Evolutionary conservation across 2,329 filamentous ascomycete genomes (phyloP), one percentile per base, ranked within the genome.

Genomic region (Chrysoporthe puriensis): DNA sequence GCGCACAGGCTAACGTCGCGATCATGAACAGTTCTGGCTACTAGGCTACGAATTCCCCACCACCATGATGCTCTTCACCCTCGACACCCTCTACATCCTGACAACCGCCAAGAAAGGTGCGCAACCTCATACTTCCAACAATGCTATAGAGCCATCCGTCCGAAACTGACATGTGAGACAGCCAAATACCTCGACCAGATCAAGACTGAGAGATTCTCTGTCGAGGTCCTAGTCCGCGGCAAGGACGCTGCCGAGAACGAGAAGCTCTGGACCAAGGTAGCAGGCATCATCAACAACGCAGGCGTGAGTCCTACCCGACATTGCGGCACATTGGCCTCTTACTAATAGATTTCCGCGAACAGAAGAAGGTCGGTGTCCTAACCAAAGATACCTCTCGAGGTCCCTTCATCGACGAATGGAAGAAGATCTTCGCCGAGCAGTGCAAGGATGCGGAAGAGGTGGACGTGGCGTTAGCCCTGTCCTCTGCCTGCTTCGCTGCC

Each of bases 41-140:
- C 88, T 99, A 70, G 96, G 96, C 75, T 99, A 99, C 84, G 96
- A 99, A 79, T 99, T 99, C 76, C 96, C 96, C 44, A 94, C 95
- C 50, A 99, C 96, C 0, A 84, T 99, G 71, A 93, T 99, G 84
- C 86, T 99, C 63, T 90, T 99, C 78, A 98, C 95, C 1, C 83
- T 90, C 70, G 96, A 98, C 70, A 89, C 89, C 59, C 85, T 98
- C 74, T 96, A 96, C 81, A 91, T 98, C 69, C 89, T 99, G 72
- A 99, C 96, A 7, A 99, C 96, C 6, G 91, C 93, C 68, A 99
- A 99, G 83, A 99, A 99, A 88, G 95, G 94, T 97, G 54, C 61
- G 69, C 59, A 36, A 57, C 67, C 34, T 44, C 32, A 8, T 43
- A 21, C 16, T 40, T 21, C 56, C 36, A 8, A 54, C 46, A 4